These are phyloP conservation scores for Mycosphaerella arachidis DNA, from an alignment of 2,329 filamentous ascomycete genomes.

Conservation along the genomic window DNA sequence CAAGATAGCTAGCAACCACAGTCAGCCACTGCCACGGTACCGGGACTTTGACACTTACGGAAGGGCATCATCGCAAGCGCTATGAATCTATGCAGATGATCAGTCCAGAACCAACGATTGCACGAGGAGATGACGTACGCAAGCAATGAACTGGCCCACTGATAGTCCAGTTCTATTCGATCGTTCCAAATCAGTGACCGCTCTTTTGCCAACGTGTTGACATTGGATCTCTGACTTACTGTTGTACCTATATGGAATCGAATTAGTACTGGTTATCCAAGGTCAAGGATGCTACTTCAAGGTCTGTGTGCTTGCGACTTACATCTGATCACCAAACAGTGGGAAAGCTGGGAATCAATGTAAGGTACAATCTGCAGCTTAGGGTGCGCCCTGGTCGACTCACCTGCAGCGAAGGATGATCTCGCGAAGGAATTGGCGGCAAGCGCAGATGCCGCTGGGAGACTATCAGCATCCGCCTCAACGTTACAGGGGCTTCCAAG, in stretches of 20 bases:
- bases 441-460: conserved; percentile 46
- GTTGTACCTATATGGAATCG: conserved; percentile 27
- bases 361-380: conserved; percentile 11
- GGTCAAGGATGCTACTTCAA: neutral
- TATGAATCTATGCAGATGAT: conserved; percentile 34
- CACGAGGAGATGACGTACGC: conserved; percentile 6
- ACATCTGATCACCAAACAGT: conserved; percentile 49
- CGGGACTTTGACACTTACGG: conserved; percentile 28
- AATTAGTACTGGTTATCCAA: neutral
- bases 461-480: conserved; percentile 36
- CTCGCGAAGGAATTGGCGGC: conserved; percentile 49
- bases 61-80: conserved; percentile 47
- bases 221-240: conserved; percentile 36
- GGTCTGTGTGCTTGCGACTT: conserved; percentile 12
- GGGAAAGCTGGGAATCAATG: conserved; percentile 30
- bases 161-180: conserved; percentile 42
- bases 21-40: conserved; percentile 25
- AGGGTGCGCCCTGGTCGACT: conserved; percentile 35
- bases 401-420: conserved; percentile 44
- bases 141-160: conserved; percentile 47
- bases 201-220: conserved; percentile 31
- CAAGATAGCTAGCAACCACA: conserved; percentile 35
- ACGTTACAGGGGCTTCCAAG: neutral
- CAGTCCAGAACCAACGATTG: neutral
- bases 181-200: conserved; percentile 38